Evolutionary conservation across 192 early-diverging fungal species (phyloP).

Genomic region (Gonapodya sp.): DNA sequence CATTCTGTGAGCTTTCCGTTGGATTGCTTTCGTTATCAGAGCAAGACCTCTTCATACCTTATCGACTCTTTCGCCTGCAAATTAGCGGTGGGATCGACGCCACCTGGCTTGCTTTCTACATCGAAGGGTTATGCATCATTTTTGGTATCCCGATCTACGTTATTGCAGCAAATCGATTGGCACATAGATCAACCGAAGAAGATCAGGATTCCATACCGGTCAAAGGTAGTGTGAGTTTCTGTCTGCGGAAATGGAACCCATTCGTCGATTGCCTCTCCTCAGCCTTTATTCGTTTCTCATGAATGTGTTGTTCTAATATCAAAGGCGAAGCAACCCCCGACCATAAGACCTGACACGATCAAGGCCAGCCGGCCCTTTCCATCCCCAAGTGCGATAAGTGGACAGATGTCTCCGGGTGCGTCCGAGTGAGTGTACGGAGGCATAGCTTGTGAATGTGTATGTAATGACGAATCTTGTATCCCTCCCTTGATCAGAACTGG

Average conservation of each 20-base stretch:
- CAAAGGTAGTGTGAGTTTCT: not conserved
- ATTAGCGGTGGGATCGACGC: not conserved
- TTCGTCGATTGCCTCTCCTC: no score
- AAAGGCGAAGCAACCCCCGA: not conserved
- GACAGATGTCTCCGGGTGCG: not conserved
- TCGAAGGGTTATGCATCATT: not conserved
- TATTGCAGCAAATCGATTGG: not conserved
- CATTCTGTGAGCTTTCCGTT: not conserved
- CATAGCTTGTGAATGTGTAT: no score
- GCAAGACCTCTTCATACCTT: no score
- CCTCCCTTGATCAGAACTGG: not conserved
- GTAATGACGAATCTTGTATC: not conserved
- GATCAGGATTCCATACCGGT: not conserved
- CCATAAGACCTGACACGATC: not conserved
- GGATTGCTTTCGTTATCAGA: not conserved
- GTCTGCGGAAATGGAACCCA: not conserved
- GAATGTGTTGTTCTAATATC: no score
- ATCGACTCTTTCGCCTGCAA: not conserved
- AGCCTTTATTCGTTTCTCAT: no score
- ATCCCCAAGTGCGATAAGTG: slow-evolving; percentile 3
- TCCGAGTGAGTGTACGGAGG: not conserved
- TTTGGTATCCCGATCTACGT: not conserved
- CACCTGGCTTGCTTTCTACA: not conserved
- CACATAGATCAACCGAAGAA: not conserved
- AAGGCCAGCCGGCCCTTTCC: not conserved